A percentile compares a stretch with the other conserved stretches of the same genome.
These are phyloP conservation scores for Fistulinella prunicolor DNA, from an alignment of 768 basidiomycete genomes.

Conservation along the genomic window DNA sequence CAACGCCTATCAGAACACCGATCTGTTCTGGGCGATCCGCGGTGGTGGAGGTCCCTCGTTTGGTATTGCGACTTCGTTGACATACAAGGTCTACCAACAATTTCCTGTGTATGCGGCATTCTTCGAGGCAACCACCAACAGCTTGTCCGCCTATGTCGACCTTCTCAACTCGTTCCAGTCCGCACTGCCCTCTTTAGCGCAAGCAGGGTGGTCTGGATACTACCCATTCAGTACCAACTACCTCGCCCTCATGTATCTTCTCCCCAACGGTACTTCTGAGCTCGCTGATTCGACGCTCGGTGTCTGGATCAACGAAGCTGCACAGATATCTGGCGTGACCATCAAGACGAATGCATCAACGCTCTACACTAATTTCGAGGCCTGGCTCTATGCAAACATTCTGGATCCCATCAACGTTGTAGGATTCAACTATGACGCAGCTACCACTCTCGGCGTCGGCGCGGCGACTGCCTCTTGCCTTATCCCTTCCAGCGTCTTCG, in stretches of 20 bases:
- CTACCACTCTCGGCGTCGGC: not conserved
- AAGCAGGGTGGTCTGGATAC: conserved; percentile 39
- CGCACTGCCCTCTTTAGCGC: conserved; percentile 32
- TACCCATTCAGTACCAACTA: not conserved
- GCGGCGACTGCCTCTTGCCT: not conserved
- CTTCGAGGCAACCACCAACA: not conserved
- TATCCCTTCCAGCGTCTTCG: not conserved
- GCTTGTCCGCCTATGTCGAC: not conserved
- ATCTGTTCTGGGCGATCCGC: conserved; percentile 47
- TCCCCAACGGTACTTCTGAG: not conserved
- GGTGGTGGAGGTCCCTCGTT: conserved; percentile 5
- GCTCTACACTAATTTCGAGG: not conserved
- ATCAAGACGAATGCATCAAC: not conserved
- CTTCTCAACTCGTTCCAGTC: conserved; percentile 1
- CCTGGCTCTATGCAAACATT: not conserved
- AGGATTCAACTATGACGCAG: not conserved
- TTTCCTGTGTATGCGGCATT: conserved; percentile 29
- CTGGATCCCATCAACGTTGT: not conserved
- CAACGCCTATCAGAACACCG: conserved; percentile 39
- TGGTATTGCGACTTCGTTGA: conserved; percentile 43
- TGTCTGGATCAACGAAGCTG: not conserved
- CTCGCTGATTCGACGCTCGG: not conserved
- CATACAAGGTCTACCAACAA: conserved; percentile 39
- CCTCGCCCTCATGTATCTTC: not conserved
- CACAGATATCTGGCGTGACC: not conserved